A percentile compares a stretch with the other conserved stretches of the same genome.
These are phyloP conservation scores for Fusarium citri DNA, from an alignment of 2,329 filamentous ascomycete genomes.

Conservation along the genomic window DNA sequence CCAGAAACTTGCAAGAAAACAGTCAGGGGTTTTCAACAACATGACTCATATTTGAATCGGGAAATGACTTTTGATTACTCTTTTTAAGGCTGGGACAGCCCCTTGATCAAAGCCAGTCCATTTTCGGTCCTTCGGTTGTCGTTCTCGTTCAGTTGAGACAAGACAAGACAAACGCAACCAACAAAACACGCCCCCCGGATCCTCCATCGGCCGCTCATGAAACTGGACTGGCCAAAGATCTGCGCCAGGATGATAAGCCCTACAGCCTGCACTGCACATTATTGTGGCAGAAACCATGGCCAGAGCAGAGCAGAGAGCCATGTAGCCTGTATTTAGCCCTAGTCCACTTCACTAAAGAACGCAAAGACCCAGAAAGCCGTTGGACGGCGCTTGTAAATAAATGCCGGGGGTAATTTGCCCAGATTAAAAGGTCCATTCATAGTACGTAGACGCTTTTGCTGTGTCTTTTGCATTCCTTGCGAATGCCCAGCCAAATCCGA, in stretches of 20 bases:
- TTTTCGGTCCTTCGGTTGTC: constrained; percentile 9
- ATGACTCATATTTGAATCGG: background rate
- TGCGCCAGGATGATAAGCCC: constrained; percentile 35
- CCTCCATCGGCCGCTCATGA: constrained; percentile 20
- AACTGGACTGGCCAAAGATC: constrained; percentile 38
- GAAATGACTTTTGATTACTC: constrained; percentile 8
- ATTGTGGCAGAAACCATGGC: background rate
- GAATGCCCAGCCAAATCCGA: constrained; percentile 12
- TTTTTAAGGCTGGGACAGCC: constrained; percentile 7
- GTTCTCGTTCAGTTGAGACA: constrained; percentile 1
- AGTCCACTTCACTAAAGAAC: constrained; percentile 18
- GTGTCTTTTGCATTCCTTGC: background rate
- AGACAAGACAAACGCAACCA: constrained; percentile 2
- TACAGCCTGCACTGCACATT: constrained; percentile 9
- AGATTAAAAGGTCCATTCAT: constrained; percentile 6
- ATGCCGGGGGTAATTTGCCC: constrained; percentile 23
- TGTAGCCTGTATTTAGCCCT: background rate
- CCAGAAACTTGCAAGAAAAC: background rate
- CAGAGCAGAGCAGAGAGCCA: constrained; percentile 6
- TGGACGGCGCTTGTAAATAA: constrained; percentile 29
- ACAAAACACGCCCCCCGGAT: constrained; percentile 23
- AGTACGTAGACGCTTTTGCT: background rate
- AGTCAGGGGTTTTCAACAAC: background rate
- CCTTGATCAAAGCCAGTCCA: background rate
- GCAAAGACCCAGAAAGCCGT: constrained; percentile 30